Base-by-base conservation (phyloP, 768 basidiomycete species). In the Tricholoma bakamatsutake region DNA sequence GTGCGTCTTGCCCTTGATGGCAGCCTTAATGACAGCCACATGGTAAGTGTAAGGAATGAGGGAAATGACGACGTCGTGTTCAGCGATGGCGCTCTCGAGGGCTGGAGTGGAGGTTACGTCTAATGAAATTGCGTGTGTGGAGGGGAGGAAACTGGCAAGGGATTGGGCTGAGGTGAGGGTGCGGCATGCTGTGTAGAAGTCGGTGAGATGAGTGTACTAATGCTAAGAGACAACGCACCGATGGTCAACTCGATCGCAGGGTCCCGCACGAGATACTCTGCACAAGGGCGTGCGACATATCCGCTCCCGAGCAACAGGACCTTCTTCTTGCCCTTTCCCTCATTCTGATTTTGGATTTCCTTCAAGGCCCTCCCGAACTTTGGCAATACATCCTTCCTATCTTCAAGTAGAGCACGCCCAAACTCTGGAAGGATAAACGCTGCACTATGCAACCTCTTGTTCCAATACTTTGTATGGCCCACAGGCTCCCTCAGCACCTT, bases 11-110 rank as follows among this genome's bases (percentile, higher is more conserved):
- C 82, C 73, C 71, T 84, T 85, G 78, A 95, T 90, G 42, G 92
- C 93, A 10, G 93, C 88, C 70, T 90, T 85, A 75, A 98, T 95
- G 66, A 99, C 93, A 28, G 78, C 76, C 15, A 85, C 84, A 69
- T 98, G 97, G 77, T 85, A 77, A 53, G 85, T 92, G 79, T 98
- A 98, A 0, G 97, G 97, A 61, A 99, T 95, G 66, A 99, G 84
- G 7, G 93, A 95, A 67, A 98, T 90, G 69, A 98, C 93, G 50
- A 98, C 81, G 70, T 98, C 93, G 69, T 91, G 87, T 46, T 81
- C 85, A 18, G 88, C 89, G 54, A 99, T 81, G 46, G 85, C 85
- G 15, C 78, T 79, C 63, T 95, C 90, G 42, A 99, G 85, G 8
- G 86, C 85, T 11, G 78, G 82, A 13, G 91, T 43, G 31, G 39